Base-by-base conservation (phyloP, 2,329 filamentous ascomycete species). In the Calcarisporium arbuscula region DNA sequence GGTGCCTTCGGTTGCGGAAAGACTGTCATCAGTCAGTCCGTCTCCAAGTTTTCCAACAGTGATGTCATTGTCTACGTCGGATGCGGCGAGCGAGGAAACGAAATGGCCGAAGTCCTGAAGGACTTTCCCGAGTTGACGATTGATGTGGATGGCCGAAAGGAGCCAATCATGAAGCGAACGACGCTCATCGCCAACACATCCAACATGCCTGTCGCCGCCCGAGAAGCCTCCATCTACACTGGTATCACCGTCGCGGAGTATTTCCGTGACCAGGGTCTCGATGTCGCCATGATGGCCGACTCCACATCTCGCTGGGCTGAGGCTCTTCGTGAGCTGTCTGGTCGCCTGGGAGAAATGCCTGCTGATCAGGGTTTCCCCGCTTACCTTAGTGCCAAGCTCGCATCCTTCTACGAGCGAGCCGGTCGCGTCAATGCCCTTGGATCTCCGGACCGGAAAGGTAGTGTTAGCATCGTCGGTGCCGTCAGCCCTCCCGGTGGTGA, bases 51-150 rank as follows among this genome's bases (percentile, higher is more conserved):
- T 72, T 98, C 92, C 57, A 98, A 98, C 80, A 92, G 85, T 62
- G 92, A 98, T 61, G 86, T 96, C 55, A 98, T 98, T 50, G 85
- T 98, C 51, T 98, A 98, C 60, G 92, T 98, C 41, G 92, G 92
- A 67, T 56, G 64, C 18, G 86, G 89, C 51, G 92, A 98, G 68
- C 85, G 92, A 52, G 92, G 92, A 49, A 98, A 98, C 59, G 92
- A 98, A 67, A 98, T 98, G 92, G 92, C 92, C 45, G 92, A 98
- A 75, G 92, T 98, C 50, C 75, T 98, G 75, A 96, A 95, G 85
- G 92, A 98, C 66, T 98, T 98, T 74, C 92, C 92, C 40, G 89
- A 96, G 75, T 85, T 98, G 47, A 85, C 85, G 30, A 98, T 98
- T 57, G 83, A 94, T 14, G 80, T 96, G 50, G 83, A 95, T 28